Conservation (phyloP, 2,329 filamentous ascomycete genomes). For the Didymella keratinophila region DNA sequence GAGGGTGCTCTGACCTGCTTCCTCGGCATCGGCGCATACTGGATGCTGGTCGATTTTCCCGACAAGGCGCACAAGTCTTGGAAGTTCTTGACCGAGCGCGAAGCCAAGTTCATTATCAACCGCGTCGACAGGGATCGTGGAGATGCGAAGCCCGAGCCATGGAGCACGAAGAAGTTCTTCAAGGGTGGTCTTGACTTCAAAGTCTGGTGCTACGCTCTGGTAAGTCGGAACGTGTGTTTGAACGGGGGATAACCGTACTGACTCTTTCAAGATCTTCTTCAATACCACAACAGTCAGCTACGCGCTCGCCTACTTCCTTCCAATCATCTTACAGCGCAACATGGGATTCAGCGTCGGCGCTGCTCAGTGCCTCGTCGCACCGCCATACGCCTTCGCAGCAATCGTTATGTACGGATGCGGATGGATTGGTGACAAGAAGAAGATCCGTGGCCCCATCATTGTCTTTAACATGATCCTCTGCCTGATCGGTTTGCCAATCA, state of each 20-base stretch:
- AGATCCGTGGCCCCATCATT: slow-evolving; percentile 71
- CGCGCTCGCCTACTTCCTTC: slow-evolving; percentile 79
- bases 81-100: slow-evolving; percentile 56
- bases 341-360: slow-evolving; percentile 71
- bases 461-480: slow-evolving; percentile 70
- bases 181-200: slow-evolving; percentile 59
- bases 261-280: slow-evolving; percentile 56
- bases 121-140: slow-evolving; percentile 62
- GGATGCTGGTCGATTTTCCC: slow-evolving; percentile 57
- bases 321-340: slow-evolving; percentile 70
- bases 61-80: slow-evolving; percentile 53
- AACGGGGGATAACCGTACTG: slow-evolving; percentile 11
- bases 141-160: slow-evolving; percentile 60
- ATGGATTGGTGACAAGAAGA: slow-evolving; percentile 72
- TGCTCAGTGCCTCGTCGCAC: slow-evolving; percentile 74
- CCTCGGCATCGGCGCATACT: slow-evolving; percentile 52
- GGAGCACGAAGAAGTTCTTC: slow-evolving; percentile 59
- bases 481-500: slow-evolving; percentile 74
- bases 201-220: slow-evolving; percentile 62
- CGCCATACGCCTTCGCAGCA: slow-evolving; percentile 48
- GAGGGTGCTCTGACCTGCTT: slow-evolving; percentile 53
- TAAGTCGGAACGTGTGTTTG: slow-evolving; percentile 15
- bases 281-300: slow-evolving; percentile 76
- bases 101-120: slow-evolving; percentile 59
- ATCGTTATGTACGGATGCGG: slow-evolving; percentile 60